Percentiles rank a stretch among this genome's conserved stretches.
phyloP scores from a whole-genome alignment of 176 grass and related monocot species.

The Canna indica region DNA sequence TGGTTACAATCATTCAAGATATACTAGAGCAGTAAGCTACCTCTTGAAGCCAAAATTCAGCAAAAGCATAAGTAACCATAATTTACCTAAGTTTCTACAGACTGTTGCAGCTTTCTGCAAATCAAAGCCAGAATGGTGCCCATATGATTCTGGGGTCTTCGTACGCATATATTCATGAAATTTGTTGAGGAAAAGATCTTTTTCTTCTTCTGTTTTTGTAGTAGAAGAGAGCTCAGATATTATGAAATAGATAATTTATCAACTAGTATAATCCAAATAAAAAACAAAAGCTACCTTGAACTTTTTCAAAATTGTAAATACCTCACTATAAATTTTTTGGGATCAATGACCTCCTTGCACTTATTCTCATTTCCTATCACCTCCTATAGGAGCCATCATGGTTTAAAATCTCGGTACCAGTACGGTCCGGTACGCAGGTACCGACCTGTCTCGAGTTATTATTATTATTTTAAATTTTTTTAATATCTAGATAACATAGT shows the following conservation, averaged over 20 bases:
- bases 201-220: conserved; percentile 74
- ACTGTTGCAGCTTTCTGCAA: conserved; percentile 30
- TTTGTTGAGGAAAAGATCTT: conserved; percentile 83
- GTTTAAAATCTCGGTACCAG: too few relatives aligned
- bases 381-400: too few relatives aligned
- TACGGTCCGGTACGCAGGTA: too few relatives aligned
- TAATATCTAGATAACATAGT: too few relatives aligned
- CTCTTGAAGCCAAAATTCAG: conserved; percentile 1
- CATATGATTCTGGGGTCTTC: conserved; percentile 29
- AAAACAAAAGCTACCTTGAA: too few relatives aligned
- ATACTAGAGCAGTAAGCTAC: background rate
- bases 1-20: background rate
- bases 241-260: conserved; percentile 3
- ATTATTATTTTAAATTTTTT: too few relatives aligned
- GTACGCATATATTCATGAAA: conserved; percentile 56
- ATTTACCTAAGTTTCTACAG: conserved; percentile 74
- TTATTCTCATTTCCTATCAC: too few relatives aligned
- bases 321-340: too few relatives aligned
- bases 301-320: too few relatives aligned
- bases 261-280: background rate
- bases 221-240: background rate
- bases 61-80: conserved; percentile 11
- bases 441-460: too few relatives aligned
- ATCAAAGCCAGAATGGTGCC: conserved; percentile 24
- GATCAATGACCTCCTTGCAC: too few relatives aligned